A percentile compares a stretch with the other conserved stretches of the same genome.
Evolutionary conservation across 164 flowering plant genomes (phyloP).

Genomic region (Chimonanthus salicifolius): DNA sequence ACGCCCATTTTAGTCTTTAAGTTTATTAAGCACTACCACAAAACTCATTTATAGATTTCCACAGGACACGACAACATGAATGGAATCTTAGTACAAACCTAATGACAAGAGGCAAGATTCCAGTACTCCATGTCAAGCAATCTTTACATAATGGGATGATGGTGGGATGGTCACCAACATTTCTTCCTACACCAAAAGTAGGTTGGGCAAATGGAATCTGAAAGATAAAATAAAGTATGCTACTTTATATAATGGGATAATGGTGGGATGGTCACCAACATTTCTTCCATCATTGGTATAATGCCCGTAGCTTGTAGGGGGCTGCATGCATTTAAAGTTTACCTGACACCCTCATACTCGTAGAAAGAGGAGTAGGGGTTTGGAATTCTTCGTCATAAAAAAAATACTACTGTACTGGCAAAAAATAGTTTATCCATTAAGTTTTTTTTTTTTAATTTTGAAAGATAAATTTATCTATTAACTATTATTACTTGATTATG

Average conservation of each 20-base stretch:
- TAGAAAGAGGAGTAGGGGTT: background rate
- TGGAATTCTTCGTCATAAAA: background rate
- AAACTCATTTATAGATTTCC: constrained; percentile 14
- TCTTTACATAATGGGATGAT: constrained; percentile 56
- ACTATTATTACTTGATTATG: no score
- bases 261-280: constrained; percentile 52
- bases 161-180: constrained; percentile 56
- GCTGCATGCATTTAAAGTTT: background rate
- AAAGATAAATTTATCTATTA: no score
- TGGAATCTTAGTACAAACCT: constrained; percentile 22
- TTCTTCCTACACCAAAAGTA: constrained; percentile 53
- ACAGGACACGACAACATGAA: constrained; percentile 19
- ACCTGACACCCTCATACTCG: background rate
- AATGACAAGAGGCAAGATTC: constrained; percentile 11
- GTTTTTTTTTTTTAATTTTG: no score
- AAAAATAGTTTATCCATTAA: no score
- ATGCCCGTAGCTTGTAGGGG: no score
- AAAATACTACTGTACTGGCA: no score
- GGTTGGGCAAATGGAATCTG: constrained; percentile 9
- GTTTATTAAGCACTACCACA: constrained; percentile 36
- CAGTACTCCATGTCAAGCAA: constrained; percentile 23
- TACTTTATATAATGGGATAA: constrained; percentile 47
- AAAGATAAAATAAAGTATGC: background rate
- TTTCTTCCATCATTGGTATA: constrained; percentile 35
- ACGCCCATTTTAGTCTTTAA: constrained; percentile 28